These are phyloP conservation scores for Kluyveromyces sp. DNA, from an alignment of 1,139 yeast species.

Conservation along the genomic window DNA sequence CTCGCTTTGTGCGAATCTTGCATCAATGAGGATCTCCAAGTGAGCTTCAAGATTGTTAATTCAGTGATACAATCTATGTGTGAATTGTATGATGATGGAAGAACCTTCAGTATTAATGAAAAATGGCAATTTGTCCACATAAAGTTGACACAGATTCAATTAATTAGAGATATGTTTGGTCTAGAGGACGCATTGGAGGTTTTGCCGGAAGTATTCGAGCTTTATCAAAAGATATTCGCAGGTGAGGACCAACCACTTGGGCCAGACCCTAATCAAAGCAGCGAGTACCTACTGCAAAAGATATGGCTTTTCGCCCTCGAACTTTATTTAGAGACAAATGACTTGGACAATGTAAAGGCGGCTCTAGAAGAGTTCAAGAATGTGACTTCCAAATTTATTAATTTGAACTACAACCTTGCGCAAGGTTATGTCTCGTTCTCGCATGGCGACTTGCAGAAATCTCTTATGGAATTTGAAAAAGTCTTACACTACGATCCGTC, in stretches of 20 bases:
- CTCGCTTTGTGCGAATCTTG: conserved; percentile 43
- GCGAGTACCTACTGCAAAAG: conserved; percentile 43
- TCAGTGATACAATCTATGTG: conserved; percentile 35
- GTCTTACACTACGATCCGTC: conserved; percentile 50
- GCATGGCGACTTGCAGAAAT: conserved; percentile 32
- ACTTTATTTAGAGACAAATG: conserved; percentile 53
- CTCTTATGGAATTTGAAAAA: conserved; percentile 62
- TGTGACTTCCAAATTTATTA: conserved; percentile 20
- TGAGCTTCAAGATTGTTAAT: conserved; percentile 39
- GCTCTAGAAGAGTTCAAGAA: conserved; percentile 69
- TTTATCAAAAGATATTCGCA: conserved; percentile 50
- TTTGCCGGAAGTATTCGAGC: conserved; percentile 57
- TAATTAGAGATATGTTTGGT: conserved; percentile 60
- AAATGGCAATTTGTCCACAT: conserved; percentile 60
- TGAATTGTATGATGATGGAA: conserved; percentile 16
- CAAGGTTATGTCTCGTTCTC: conserved; percentile 44
- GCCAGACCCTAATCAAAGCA: conserved; percentile 14
- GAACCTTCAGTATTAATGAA: conserved; percentile 32
- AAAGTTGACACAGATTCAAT: conserved; percentile 68
- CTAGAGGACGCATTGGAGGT: conserved; percentile 54
- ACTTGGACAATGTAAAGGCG: conserved; percentile 56
- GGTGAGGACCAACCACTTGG: conserved; percentile 20
- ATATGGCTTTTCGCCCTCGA: conserved; percentile 73
- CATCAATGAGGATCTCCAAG: conserved; percentile 43
- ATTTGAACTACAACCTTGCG: conserved; percentile 45